A percentile compares a stretch with the other conserved stretches of the same genome.
Evolutionary conservation across 1,284 basidiomycete genomes (phyloP).

Genomic region (Cutaneotrichosporon arboriforme): DNA sequence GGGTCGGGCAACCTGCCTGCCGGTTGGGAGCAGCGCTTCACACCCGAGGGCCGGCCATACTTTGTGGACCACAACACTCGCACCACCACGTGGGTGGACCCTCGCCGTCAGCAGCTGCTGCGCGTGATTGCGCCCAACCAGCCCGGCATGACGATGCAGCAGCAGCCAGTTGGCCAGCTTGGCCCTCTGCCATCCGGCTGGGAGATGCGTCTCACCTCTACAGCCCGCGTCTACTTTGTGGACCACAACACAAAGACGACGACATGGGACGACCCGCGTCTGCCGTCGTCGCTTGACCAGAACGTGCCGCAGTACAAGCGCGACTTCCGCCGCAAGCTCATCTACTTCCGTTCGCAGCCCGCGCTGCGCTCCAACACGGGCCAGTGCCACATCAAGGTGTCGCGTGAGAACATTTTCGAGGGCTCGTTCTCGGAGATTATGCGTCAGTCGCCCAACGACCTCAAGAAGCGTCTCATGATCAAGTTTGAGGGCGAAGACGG

Average conservation of each 20-base stretch:
- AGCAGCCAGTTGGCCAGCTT: conserved; percentile 77
- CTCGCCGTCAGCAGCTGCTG: conserved; percentile 77
- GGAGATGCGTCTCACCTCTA: conserved; percentile 94
- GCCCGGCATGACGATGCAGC: conserved; percentile 70
- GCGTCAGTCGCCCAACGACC: conserved; percentile 80
- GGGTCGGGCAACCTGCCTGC: conserved; percentile 79
- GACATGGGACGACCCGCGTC: conserved; percentile 89
- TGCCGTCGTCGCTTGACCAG: conserved; percentile 64
- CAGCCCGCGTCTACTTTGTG: conserved; percentile 90
- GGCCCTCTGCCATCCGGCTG: conserved; percentile 93
- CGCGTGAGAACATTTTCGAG: conserved; percentile 89
- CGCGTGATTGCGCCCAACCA: conserved; percentile 79
- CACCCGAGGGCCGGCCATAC: conserved; percentile 95
- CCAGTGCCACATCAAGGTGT: conserved; percentile 94
- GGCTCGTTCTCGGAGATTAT: conserved; percentile 95
- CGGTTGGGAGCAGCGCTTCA: conserved; percentile 97
- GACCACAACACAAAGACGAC: conserved; percentile 92
- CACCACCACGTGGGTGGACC: conserved; percentile 98
- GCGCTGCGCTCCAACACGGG: conserved; percentile 82
- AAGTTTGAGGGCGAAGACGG: conserved; percentile 99
- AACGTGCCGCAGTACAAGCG: conserved; percentile 99
- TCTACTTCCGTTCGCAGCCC: conserved; percentile 98
- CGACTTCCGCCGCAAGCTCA: conserved; percentile 95
- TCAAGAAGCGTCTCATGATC: conserved; percentile 96
- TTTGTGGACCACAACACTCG: conserved; percentile 95